phyloP scores from a whole-genome alignment of 169 alveolate species.

The Plasmodium cynomolgi region DNA sequence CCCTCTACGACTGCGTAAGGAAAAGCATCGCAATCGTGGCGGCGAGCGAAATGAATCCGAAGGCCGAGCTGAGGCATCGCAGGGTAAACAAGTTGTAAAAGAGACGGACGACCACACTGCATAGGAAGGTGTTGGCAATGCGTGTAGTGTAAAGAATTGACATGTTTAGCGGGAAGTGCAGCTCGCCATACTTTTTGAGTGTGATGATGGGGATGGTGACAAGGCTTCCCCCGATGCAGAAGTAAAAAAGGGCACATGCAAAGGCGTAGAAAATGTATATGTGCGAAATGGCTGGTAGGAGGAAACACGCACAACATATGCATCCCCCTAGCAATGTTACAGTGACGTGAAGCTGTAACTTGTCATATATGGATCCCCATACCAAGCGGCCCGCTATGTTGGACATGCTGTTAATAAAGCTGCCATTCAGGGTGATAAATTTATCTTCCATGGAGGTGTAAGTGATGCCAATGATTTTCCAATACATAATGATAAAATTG shows the following conservation, averaged over 20 bases:
- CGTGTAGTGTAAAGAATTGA: constrained; percentile 47
- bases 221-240: constrained; percentile 48
- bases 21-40: constrained; percentile 11
- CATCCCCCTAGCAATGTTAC: constrained; percentile 24
- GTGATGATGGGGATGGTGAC: constrained; percentile 68
- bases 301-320: constrained; percentile 18
- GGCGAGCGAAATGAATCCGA: constrained; percentile 18
- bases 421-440: constrained; percentile 34
- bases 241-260: constrained; percentile 38
- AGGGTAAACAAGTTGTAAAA: constrained; percentile 20
- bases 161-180: constrained; percentile 39
- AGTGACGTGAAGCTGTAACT: not conserved
- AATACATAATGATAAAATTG: constrained; percentile 54
- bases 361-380: constrained; percentile 60
- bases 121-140: constrained; percentile 54
- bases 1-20: not conserved
- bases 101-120: constrained; percentile 16
- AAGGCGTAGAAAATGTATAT: constrained; percentile 16
- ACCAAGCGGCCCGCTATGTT: constrained; percentile 48
- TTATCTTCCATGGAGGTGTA: constrained; percentile 44
- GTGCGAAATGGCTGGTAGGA: constrained; percentile 31
- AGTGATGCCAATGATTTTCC: constrained; percentile 62
- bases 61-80: constrained; percentile 16
- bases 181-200: constrained; percentile 48
- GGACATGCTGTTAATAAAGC: constrained; percentile 33